Conservation (phyloP, 1,284 basidiomycete genomes). For the Megacollybia platyphylla region DNA sequence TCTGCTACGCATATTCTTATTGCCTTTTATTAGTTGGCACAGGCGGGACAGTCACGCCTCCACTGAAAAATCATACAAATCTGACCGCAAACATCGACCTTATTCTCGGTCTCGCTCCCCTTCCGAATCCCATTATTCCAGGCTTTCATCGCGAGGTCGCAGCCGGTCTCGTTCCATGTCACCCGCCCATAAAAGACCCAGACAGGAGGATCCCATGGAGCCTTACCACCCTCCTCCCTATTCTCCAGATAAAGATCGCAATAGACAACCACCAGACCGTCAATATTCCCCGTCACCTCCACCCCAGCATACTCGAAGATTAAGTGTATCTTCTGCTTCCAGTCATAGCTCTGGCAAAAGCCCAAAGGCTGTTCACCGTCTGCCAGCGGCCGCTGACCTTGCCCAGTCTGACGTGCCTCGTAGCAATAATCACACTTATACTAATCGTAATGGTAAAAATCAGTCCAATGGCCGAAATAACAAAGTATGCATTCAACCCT, state of each 20-base stretch:
- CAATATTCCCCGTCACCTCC: constrained; percentile 15
- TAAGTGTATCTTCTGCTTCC: constrained; percentile 36
- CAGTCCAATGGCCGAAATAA: constrained; percentile 20
- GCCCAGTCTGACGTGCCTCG: neutral
- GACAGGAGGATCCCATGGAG: constrained; percentile 21
- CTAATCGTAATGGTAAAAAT: constrained; percentile 15
- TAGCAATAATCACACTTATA: constrained; percentile 8
- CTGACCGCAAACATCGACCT: constrained; percentile 33
- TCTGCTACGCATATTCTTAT: constrained; percentile 5
- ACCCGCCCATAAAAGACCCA: constrained; percentile 39
- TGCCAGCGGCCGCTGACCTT: constrained; percentile 25
- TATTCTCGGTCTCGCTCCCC: constrained; percentile 43
- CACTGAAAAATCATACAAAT: constrained; percentile 18
- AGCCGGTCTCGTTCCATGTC: constrained; percentile 48
- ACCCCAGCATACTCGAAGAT: constrained; percentile 17
- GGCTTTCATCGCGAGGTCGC: constrained; percentile 47
- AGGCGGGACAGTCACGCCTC: constrained; percentile 28
- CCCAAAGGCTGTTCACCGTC: constrained; percentile 47
- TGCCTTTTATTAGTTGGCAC: constrained; percentile 33
- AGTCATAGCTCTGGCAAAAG: constrained; percentile 42
- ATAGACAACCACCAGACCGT: constrained; percentile 4
- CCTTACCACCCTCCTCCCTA: neutral
- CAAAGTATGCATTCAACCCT: constrained; percentile 11
- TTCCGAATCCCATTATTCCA: constrained; percentile 48
- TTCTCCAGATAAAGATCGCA: constrained; percentile 1